phyloP scores from a whole-genome alignment of 371 early-diverging fungal genomes.

The Apophysomyces elegans region DNA sequence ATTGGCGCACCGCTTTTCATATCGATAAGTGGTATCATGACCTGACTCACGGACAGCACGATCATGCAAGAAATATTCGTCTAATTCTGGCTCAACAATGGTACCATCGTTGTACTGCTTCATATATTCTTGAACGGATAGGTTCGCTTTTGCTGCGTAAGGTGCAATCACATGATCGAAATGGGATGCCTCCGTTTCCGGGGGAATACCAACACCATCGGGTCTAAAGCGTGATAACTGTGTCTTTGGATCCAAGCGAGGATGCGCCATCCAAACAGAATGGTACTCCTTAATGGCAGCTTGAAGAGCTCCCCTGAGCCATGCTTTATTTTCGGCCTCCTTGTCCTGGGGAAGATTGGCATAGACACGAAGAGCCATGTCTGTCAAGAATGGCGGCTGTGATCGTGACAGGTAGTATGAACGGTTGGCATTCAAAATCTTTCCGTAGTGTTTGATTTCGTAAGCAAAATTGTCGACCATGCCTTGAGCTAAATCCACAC shows the following conservation, averaged over 20 bases:
- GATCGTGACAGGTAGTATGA: constrained; percentile 95
- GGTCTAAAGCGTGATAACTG: constrained; percentile 88
- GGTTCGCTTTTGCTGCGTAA: constrained; percentile 71
- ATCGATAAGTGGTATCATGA: constrained; percentile 96
- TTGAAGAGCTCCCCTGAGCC: constrained; percentile 76
- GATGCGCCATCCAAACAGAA: constrained; percentile 87
- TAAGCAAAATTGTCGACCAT: constrained; percentile 98
- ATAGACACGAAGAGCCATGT: constrained; percentile 91
- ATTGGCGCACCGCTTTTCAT: constrained; percentile 90
- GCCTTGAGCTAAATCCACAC: constrained; percentile 81
- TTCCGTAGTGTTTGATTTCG: constrained; percentile 96
- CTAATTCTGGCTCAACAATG: constrained; percentile 82
- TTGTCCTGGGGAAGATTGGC: constrained; percentile 56
- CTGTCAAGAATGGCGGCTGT: constrained; percentile 97
- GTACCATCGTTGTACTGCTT: constrained; percentile 66
- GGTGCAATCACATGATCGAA: constrained; percentile 91
- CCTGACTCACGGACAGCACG: constrained; percentile 97
- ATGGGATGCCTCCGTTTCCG: constrained; percentile 95
- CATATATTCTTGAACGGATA: constrained; percentile 76
- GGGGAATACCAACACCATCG: constrained; percentile 94
- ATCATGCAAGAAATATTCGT: constrained; percentile 96
- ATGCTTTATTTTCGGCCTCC: constrained; percentile 65
- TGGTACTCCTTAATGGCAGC: constrained; percentile 93
- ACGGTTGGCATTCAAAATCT: constrained; percentile 97
- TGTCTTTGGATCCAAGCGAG: constrained; percentile 76